Percentiles rank a stretch among this genome's conserved stretches.
These are phyloP conservation scores for Cicer bijugum DNA, from an alignment of 306 rosid species.

Conservation along the genomic window DNA sequence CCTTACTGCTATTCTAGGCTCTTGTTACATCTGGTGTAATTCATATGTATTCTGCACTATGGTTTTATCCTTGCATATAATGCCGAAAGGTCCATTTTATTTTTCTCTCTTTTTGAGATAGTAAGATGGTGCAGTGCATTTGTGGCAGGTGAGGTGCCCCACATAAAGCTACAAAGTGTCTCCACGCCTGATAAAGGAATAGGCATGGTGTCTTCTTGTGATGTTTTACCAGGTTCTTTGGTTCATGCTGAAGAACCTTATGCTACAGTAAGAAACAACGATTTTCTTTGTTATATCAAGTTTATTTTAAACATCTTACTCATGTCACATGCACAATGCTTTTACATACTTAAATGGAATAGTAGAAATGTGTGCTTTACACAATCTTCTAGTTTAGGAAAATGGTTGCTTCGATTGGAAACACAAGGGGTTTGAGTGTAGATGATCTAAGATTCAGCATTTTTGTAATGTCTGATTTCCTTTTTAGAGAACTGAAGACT, in stretches of 20 bases:
- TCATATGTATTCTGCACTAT: slow-evolving; percentile 20
- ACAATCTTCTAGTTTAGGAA: slow-evolving; percentile 31
- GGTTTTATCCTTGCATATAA: not conserved
- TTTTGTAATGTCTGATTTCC: not conserved
- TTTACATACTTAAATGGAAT: not conserved
- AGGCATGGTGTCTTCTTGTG: slow-evolving; percentile 64
- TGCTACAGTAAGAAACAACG: slow-evolving; percentile 62
- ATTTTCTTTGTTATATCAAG: slow-evolving; percentile 27
- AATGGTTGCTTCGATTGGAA: slow-evolving; percentile 27
- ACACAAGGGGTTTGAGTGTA: slow-evolving; percentile 13
- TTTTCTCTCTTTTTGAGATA: slow-evolving; percentile 33
- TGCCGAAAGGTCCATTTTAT: slow-evolving; percentile 13
- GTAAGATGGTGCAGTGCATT: slow-evolving; percentile 44
- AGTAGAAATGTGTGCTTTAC: slow-evolving; percentile 14
- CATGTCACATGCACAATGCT: not conserved
- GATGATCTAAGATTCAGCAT: not conserved
- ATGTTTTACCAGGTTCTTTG: slow-evolving; percentile 68
- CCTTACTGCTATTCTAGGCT: slow-evolving; percentile 16
- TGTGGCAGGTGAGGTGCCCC: slow-evolving; percentile 66
- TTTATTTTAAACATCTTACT: not conserved
- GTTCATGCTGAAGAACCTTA: slow-evolving; percentile 81
- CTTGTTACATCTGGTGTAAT: slow-evolving; percentile 27
- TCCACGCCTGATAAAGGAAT: slow-evolving; percentile 65
- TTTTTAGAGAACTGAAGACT: slow-evolving; percentile 28
- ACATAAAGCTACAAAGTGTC: slow-evolving; percentile 59